Base-by-base conservation (phyloP, 2,329 filamentous ascomycete species). In the Septoria petroselini region DNA sequence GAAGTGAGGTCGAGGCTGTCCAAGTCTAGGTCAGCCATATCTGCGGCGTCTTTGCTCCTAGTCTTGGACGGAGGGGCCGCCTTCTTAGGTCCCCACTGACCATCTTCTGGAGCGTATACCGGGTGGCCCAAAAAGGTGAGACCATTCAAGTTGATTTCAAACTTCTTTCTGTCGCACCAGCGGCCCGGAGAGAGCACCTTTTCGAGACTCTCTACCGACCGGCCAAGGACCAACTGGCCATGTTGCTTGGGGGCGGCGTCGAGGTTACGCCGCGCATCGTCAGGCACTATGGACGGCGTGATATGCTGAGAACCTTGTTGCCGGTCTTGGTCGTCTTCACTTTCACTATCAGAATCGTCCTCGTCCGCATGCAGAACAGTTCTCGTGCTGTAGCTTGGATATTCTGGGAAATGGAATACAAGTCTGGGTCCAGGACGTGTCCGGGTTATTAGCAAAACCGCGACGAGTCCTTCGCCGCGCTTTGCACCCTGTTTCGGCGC, bases 71-170 rank as follows among this genome's bases (percentile, higher is more conserved):
- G 37, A 3, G 39, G 29, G 21, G 41, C 46, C n/a, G 17, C 8
- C 11, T 37, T 19, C 30, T 35, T 53, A 29, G 27, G 34, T 15
- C 34, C 38, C 68, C 65, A 67, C 7, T 48, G 48, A 4, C 64
- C 72, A 84, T 88, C 86, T 60, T 88, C 83, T 1, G 84, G 83
- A 31, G 89, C 85, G 68, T 91, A 89, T 33, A 94, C 81, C 3
- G 90, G 90, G 68, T 88, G 89, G 0, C 89, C 89, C 14, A 94
- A 76, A 64, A 88, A 93, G 50, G 84, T 82, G 33, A 91, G 73
- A 38, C 88, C 85, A 62, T 94, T 88, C 7, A 95, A 75, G 0
- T 84, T 86, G 51, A 95, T 76, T 66, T 95, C 87, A 63, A 95
- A 95, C 18, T 91, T 94, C 71, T 93, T 85, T 67, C 87, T 89